A percentile compares a stretch with the other conserved stretches of the same genome.
phyloP scores from a whole-genome alignment of 2,329 filamentous ascomycete genomes.

The Curvularia hawaiiensis region DNA sequence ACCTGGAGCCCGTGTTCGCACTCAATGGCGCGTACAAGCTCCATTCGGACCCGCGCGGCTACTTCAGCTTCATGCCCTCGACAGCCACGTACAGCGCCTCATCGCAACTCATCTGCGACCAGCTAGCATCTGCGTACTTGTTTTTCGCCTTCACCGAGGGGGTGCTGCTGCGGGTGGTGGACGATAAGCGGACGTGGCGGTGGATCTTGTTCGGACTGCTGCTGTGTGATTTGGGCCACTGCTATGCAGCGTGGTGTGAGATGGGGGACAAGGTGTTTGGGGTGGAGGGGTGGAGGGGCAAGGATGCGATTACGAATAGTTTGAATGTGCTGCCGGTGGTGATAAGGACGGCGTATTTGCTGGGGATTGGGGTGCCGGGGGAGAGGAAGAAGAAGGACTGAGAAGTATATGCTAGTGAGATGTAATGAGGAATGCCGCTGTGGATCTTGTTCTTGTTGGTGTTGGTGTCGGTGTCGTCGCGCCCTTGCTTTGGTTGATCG shows the following conservation, averaged over 20 bases:
- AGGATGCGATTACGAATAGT: conserved; percentile 48
- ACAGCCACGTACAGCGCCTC: conserved; percentile 50
- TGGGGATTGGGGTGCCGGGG: conserved; percentile 37
- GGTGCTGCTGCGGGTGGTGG: conserved; percentile 70
- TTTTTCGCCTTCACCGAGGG: conserved; percentile 80
- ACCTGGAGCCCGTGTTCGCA: conserved; percentile 66
- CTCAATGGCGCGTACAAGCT: conserved; percentile 60
- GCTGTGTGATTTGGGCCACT: conserved; percentile 74
- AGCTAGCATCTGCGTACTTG: conserved; percentile 78
- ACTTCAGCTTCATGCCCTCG: conserved; percentile 66
- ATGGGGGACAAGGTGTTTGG: conserved; percentile 37
- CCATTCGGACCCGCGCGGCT: conserved; percentile 56
- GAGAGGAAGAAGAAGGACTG: background rate
- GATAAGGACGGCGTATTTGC: conserved; percentile 46
- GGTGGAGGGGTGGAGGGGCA: conserved; percentile 37
- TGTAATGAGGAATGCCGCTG: background rate
- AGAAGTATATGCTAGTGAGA: background rate
- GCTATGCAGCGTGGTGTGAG: conserved; percentile 54
- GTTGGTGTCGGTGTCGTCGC: background rate
- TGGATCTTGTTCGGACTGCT: conserved; percentile 69
- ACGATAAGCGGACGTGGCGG: conserved; percentile 71
- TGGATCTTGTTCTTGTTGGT: background rate
- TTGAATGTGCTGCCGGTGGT: conserved; percentile 40
- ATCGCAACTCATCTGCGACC: conserved; percentile 65
- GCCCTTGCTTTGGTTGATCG: background rate